Conservation (phyloP, 164 flowering plant species). For the Houttuynia cordata region DNA sequence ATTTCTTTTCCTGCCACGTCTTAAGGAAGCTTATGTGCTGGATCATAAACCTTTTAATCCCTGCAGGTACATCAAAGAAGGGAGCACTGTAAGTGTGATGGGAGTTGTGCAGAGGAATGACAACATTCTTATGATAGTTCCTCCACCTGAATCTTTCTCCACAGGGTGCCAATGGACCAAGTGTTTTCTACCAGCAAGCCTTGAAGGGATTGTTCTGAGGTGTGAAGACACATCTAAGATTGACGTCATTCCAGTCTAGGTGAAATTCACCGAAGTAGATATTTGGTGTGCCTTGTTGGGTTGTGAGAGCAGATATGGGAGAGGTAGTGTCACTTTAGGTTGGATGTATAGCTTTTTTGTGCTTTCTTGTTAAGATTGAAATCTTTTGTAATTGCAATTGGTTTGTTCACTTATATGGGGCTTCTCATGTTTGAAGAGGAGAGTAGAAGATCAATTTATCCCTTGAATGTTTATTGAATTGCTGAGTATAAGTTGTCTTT, state of each 20-base stretch:
- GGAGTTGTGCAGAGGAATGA: conserved; percentile 86
- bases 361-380: not conserved
- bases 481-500: no score
- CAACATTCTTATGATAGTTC: conserved; percentile 80
- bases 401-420: not conserved
- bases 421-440: not conserved
- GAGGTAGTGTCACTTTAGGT: conserved; percentile 9
- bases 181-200: conserved; percentile 72
- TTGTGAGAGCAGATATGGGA: conserved; percentile 5
- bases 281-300: conserved; percentile 20
- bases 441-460: not conserved
- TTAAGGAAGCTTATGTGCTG: no score
- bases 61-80: conserved; percentile 77
- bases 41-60: not conserved
- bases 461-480: not conserved
- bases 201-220: conserved; percentile 77
- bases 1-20: no score
- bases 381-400: not conserved
- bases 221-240: conserved; percentile 76
- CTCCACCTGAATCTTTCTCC: conserved; percentile 65
- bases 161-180: conserved; percentile 85
- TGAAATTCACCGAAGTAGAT: conserved; percentile 5
- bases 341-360: not conserved
- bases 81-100: conserved; percentile 91
- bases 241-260: conserved; percentile 67